These are phyloP conservation scores for Neofusicoccum sp. DNA, from an alignment of 2,329 filamentous ascomycete species.

Conservation along the genomic window DNA sequence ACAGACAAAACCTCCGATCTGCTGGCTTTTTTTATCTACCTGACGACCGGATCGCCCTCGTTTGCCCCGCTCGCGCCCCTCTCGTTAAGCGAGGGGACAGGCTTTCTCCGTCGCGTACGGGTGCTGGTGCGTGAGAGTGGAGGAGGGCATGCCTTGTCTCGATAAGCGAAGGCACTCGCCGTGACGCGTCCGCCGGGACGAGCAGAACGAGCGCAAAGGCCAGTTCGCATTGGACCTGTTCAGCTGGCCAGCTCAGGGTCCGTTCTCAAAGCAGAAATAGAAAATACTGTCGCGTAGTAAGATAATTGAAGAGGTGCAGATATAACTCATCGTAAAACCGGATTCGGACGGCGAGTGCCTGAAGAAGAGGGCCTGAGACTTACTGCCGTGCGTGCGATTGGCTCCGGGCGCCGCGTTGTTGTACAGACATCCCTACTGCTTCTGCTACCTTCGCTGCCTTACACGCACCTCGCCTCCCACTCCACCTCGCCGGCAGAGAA, in stretches of 20 bases:
- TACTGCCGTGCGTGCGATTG: background rate
- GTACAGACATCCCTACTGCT: background rate
- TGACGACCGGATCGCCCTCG: background rate
- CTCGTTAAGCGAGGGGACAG: constrained; percentile 5
- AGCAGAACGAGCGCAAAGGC: background rate
- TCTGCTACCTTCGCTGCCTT: background rate
- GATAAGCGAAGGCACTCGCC: constrained; percentile 11
- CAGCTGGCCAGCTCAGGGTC: background rate
- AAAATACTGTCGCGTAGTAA: background rate
- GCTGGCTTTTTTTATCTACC: background rate
- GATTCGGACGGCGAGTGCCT: background rate
- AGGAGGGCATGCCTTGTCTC: constrained; percentile 11
- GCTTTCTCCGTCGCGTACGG: background rate
- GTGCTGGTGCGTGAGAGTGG: constrained; percentile 4
- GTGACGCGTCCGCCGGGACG: constrained; percentile 3
- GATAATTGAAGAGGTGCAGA: background rate
- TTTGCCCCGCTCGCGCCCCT: constrained; percentile 6
- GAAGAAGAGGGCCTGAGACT: background rate
- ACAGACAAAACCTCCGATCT: background rate
- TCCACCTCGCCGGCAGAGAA: background rate
- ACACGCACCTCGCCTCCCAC: background rate
- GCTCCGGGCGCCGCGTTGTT: background rate
- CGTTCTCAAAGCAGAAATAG: background rate
- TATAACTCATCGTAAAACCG: background rate
- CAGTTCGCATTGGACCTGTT: background rate